Evolutionary conservation across 2,329 filamentous ascomycete genomes (phyloP).

Genomic region (Ilyonectria destructans): DNA sequence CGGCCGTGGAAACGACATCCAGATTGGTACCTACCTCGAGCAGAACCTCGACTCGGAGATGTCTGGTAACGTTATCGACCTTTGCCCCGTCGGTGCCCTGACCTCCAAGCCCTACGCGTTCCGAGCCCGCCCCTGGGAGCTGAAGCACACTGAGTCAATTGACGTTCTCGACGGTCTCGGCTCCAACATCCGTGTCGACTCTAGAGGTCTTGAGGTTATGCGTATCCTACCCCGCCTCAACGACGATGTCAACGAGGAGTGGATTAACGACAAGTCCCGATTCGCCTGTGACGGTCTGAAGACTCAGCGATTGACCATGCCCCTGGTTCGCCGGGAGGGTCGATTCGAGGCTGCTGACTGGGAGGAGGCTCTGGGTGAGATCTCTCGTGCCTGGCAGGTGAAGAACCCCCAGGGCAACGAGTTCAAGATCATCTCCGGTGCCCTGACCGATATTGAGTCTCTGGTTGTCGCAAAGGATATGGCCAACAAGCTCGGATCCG

Average conservation of each 20-base stretch:
- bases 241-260: conserved; percentile 99
- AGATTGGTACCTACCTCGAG: conserved; percentile 98
- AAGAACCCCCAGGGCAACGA: conserved; percentile 91
- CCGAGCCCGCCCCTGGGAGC: conserved; percentile 95
- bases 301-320: conserved; percentile 95
- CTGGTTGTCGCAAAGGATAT: conserved; percentile 98
- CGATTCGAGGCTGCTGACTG: conserved; percentile 94
- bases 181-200: conserved; percentile 95
- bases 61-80: conserved; percentile 97
- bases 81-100: conserved; percentile 96
- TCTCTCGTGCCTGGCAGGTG: conserved; percentile 84
- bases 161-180: conserved; percentile 95
- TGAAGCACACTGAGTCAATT: conserved; percentile 96
- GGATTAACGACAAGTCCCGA: conserved; percentile 98
- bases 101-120: conserved; percentile 99
- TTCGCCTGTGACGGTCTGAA: conserved; percentile 97
- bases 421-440: conserved; percentile 95
- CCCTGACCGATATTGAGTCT: conserved; percentile 92
- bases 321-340: conserved; percentile 88
- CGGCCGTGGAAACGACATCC: conserved; percentile 95
- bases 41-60: conserved; percentile 94
- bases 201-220: conserved; percentile 96
- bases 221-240: conserved; percentile 93
- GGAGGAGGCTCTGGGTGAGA: conserved; percentile 95
- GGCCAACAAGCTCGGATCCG: conserved; percentile 95